These are phyloP conservation scores for Cyberlindnera subsufficiens DNA, from an alignment of 805 yeast species.

Conservation along the genomic window DNA sequence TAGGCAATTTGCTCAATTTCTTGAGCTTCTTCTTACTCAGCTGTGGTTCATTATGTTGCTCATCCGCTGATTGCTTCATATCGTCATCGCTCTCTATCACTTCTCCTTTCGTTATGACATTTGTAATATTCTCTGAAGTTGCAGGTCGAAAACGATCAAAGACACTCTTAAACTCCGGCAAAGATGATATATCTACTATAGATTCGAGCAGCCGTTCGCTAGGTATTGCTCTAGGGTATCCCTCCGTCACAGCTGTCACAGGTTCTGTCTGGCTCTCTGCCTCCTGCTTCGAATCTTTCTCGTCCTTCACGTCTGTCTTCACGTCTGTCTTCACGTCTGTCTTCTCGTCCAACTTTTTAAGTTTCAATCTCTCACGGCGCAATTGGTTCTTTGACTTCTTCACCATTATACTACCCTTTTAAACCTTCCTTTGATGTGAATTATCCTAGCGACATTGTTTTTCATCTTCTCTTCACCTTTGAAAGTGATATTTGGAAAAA, in stretches of 20 bases:
- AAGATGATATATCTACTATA: conserved; percentile 19
- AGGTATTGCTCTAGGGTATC: background rate
- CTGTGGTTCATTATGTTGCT: conserved; percentile 12
- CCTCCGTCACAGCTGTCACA: background rate
- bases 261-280: background rate
- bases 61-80: conserved; percentile 1
- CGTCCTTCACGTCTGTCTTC: background rate
- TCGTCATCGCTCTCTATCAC: conserved; percentile 28
- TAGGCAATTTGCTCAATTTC: conserved; percentile 49
- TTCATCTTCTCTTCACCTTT: too few species aligned
- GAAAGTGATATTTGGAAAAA: too few species aligned
- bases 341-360: conserved; percentile 14
- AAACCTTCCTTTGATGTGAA: too few species aligned
- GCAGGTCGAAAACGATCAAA: conserved; percentile 29
- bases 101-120: conserved; percentile 22
- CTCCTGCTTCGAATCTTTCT: too few species aligned
- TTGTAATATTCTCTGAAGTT: conserved; percentile 23
- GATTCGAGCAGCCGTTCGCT: conserved; percentile 17
- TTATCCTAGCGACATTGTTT: too few species aligned
- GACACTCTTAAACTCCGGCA: conserved; percentile 29
- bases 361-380: conserved; percentile 25
- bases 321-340: background rate
- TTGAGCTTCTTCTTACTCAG: conserved; percentile 47
- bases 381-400: conserved; percentile 32
- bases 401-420: conserved; percentile 7